A percentile compares a stretch with the other conserved stretches of the same genome.
Conservation (phyloP, 805 yeast species). For the Lipomyces oligophaga region DNA sequence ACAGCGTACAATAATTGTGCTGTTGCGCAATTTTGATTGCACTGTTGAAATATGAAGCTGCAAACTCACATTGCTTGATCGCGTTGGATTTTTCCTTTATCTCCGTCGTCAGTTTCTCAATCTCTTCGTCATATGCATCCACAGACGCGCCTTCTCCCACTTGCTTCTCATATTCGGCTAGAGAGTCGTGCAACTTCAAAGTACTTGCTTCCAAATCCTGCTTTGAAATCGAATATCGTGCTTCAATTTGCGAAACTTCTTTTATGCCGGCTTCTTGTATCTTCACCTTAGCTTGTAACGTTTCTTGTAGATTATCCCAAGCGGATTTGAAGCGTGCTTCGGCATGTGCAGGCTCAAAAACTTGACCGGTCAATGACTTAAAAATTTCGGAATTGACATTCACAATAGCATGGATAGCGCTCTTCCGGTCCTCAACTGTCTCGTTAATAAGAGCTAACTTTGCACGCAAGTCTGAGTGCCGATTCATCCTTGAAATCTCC, state of each 20-base stretch:
- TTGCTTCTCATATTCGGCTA: slow-evolving; percentile 3
- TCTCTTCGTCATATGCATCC: slow-evolving; percentile 47
- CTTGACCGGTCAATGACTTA: slow-evolving; percentile 19
- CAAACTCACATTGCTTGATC: slow-evolving; percentile 60
- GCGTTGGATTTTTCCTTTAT: slow-evolving; percentile 36
- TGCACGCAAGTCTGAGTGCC: slow-evolving; percentile 58
- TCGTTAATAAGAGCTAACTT: slow-evolving; percentile 48
- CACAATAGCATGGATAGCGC: slow-evolving; percentile 36
- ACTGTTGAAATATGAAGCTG: slow-evolving; percentile 61
- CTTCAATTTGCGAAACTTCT: slow-evolving; percentile 30
- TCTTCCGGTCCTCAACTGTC: slow-evolving; percentile 38
- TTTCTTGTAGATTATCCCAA: slow-evolving; percentile 30
- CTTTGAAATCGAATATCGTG: slow-evolving; percentile 26
- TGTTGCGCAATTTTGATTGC: slow-evolving; percentile 63
- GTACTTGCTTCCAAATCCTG: slow-evolving; percentile 13
- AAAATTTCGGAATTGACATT: slow-evolving; percentile 33
- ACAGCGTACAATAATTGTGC: slow-evolving; percentile 62
- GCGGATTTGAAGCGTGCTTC: slow-evolving; percentile 11
- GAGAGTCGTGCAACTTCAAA: slow-evolving; percentile 7
- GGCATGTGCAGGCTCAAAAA: not conserved
- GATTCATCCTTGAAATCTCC: slow-evolving; percentile 50
- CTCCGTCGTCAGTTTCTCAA: slow-evolving; percentile 58
- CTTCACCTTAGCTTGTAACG: slow-evolving; percentile 23
- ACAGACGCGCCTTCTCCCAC: slow-evolving; percentile 41
- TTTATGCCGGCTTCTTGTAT: slow-evolving; percentile 10